Conservation (phyloP, 2,329 filamentous ascomycete species). For the Aureobasidium mangrovei region DNA sequence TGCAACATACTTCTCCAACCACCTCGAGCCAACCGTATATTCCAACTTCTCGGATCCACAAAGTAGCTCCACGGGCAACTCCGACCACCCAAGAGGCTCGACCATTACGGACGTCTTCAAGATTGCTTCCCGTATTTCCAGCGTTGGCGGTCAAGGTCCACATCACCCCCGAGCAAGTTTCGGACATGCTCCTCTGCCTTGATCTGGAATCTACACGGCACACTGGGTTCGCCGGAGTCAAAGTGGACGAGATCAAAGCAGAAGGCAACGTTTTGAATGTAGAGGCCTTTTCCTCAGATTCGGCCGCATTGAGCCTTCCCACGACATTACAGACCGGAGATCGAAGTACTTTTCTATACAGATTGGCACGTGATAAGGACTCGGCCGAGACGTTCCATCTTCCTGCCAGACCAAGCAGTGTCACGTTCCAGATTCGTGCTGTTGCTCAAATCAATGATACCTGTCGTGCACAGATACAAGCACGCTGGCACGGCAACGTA, state of each 20-base stretch:
- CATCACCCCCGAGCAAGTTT: conserved; percentile 51
- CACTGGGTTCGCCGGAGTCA: conserved; percentile 52
- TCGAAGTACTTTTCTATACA: conserved; percentile 65
- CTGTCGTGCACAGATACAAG: conserved; percentile 36
- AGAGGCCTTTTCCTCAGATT: conserved; percentile 45
- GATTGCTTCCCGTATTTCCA: conserved; percentile 43
- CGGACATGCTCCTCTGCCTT: conserved; percentile 54
- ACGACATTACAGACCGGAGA: conserved; percentile 60
- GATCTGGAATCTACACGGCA: conserved; percentile 67
- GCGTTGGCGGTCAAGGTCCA: conserved; percentile 62
- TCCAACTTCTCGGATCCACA: conserved; percentile 62
- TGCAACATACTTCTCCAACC: conserved; percentile 54
- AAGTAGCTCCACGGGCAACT: conserved; percentile 58
- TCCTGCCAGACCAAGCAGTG: not conserved
- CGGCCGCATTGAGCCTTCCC: conserved; percentile 34
- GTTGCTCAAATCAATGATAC: conserved; percentile 47
- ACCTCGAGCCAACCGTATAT: conserved; percentile 53
- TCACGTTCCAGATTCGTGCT: conserved; percentile 47
- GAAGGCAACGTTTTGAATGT: conserved; percentile 50
- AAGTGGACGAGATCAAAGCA: conserved; percentile 51
- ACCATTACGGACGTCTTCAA: conserved; percentile 55
- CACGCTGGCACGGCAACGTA: conserved; percentile 17
- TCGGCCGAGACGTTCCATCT: not conserved
- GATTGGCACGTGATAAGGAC: conserved; percentile 38
- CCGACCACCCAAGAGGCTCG: conserved; percentile 50